Evolutionary conservation across 2,329 filamentous ascomycete species (phyloP).

Genomic region (Fusarium anguioides): DNA sequence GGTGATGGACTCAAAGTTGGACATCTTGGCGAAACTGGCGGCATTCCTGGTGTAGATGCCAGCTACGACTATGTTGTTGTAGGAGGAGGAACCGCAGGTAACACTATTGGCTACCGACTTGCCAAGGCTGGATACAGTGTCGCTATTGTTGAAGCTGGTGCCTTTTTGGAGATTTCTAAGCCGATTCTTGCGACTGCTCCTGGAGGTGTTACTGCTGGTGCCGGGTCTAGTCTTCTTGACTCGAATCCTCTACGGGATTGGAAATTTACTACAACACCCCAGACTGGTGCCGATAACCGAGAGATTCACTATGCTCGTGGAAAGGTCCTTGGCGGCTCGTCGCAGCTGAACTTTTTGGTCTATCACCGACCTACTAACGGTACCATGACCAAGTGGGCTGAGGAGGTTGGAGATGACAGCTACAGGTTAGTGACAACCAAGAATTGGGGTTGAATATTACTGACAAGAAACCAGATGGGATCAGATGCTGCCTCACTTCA

Average conservation of each 20-base stretch:
- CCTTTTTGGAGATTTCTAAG: slow-evolving; percentile 49
- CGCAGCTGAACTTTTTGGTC: slow-evolving; percentile 52
- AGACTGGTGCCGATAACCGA: slow-evolving; percentile 35
- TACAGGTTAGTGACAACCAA: slow-evolving; percentile 22
- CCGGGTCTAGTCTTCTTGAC: slow-evolving; percentile 37
- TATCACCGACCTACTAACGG: slow-evolving; percentile 49
- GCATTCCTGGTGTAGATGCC: slow-evolving; percentile 22
- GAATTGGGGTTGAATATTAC: accelerated
- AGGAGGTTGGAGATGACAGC: slow-evolving; percentile 45
- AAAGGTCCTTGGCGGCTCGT: slow-evolving; percentile 53
- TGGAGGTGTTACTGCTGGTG: slow-evolving; percentile 36
- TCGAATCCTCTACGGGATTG: slow-evolving; percentile 38
- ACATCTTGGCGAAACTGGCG: slow-evolving; percentile 23
- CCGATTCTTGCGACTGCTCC: slow-evolving; percentile 43
- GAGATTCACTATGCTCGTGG: slow-evolving; percentile 53
- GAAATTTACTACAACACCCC: slow-evolving; percentile 48
- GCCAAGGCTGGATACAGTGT: slow-evolving; percentile 48
- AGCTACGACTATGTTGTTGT: slow-evolving; percentile 48
- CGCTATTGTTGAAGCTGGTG: slow-evolving; percentile 54
- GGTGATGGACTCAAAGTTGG: slow-evolving; percentile 38
- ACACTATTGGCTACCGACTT: slow-evolving; percentile 49
- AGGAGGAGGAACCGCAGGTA: slow-evolving; percentile 54
- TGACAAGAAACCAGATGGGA: slow-evolving; percentile 22
- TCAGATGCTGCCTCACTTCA: slow-evolving; percentile 45
- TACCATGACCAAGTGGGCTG: slow-evolving; percentile 46